A percentile compares a stretch with the other conserved stretches of the same genome.
phyloP scores from a whole-genome alignment of 1,139 yeast genomes.

The Candida mesenterica region DNA sequence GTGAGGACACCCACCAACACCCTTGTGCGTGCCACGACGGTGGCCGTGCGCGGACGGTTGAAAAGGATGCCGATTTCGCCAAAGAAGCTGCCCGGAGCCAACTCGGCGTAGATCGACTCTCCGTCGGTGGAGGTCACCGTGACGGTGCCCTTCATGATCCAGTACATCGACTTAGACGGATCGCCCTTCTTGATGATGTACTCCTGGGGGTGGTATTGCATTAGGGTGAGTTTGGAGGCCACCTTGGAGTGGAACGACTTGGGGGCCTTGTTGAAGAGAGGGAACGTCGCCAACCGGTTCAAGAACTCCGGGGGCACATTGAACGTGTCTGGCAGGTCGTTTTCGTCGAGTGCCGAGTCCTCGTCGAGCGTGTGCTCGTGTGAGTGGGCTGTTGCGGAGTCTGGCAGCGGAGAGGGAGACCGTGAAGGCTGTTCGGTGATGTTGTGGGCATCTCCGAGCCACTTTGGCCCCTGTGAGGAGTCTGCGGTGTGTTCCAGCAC shows the following conservation, averaged over 20 bases:
- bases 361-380: slow-evolving; percentile 5
- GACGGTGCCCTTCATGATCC: slow-evolving; percentile 74
- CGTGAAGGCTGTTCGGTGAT: too few relatives aligned
- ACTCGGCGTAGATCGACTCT: slow-evolving; percentile 68
- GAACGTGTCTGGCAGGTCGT: slow-evolving; percentile 7
- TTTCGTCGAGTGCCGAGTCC: slow-evolving; percentile 9
- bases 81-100: slow-evolving; percentile 67
- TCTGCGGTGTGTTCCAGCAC: too few relatives aligned
- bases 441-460: too few relatives aligned
- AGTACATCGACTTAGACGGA: slow-evolving; percentile 74
- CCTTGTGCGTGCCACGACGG: slow-evolving; percentile 68
- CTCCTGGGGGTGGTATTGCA: slow-evolving; percentile 65
- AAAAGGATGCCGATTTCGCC: slow-evolving; percentile 78
- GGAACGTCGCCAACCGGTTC: slow-evolving; percentile 53
- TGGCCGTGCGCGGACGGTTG: slow-evolving; percentile 75
- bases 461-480: too few relatives aligned
- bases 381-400: too few relatives aligned
- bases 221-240: slow-evolving; percentile 55
- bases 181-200: slow-evolving; percentile 70
- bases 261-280: slow-evolving; percentile 67
- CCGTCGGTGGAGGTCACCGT: slow-evolving; percentile 75
- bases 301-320: slow-evolving; percentile 52
- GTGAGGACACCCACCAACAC: slow-evolving; percentile 69
- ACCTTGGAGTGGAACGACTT: slow-evolving; percentile 58
- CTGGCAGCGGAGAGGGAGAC: too few relatives aligned